A percentile compares a stretch with the other conserved stretches of the same genome.
Conservation (phyloP, 768 basidiomycete species). For the Saitozyma sp. region DNA sequence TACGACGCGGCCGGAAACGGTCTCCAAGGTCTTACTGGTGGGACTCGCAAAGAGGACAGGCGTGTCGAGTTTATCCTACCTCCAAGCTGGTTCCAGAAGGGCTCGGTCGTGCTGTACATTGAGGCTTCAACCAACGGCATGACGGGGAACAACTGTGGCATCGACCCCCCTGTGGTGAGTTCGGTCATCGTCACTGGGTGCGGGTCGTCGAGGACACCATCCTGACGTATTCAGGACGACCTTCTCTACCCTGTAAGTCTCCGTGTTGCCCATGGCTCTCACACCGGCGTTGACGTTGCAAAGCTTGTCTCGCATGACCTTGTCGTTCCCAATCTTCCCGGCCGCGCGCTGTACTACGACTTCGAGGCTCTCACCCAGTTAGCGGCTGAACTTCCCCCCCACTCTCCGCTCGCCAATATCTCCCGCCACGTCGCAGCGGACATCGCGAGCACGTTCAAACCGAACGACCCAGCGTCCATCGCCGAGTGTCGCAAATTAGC, state of each 20-base stretch:
- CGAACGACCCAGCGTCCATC: constrained; percentile 53
- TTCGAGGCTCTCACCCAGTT: constrained; percentile 76
- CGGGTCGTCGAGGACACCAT: background rate
- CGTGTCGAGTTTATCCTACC: constrained; percentile 93
- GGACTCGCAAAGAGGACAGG: constrained; percentile 60
- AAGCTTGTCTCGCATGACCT: background rate
- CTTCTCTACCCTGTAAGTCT: background rate
- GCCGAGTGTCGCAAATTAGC: constrained; percentile 66
- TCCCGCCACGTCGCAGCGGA: constrained; percentile 51
- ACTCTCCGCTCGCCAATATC: constrained; percentile 61
- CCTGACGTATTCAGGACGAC: background rate
- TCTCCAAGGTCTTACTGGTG: constrained; percentile 62
- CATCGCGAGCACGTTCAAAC: constrained; percentile 82
- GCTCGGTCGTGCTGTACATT: no score
- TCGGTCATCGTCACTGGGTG: background rate
- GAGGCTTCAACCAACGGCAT: no score
- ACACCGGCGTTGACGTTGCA: no score
- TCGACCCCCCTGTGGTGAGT: constrained; percentile 50
- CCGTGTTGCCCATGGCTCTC: no score
- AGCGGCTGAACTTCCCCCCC: constrained; percentile 70
- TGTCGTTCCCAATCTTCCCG: background rate
- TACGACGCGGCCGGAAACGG: constrained; percentile 73
- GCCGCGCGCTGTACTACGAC: constrained; percentile 62
- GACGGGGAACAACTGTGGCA: no score
- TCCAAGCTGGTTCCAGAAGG: constrained; percentile 75